Evolutionary conservation across 2,329 filamentous ascomycete species (phyloP), one percentile per base, ranked within the genome.

Genomic region (Hypoxylon sp.): DNA sequence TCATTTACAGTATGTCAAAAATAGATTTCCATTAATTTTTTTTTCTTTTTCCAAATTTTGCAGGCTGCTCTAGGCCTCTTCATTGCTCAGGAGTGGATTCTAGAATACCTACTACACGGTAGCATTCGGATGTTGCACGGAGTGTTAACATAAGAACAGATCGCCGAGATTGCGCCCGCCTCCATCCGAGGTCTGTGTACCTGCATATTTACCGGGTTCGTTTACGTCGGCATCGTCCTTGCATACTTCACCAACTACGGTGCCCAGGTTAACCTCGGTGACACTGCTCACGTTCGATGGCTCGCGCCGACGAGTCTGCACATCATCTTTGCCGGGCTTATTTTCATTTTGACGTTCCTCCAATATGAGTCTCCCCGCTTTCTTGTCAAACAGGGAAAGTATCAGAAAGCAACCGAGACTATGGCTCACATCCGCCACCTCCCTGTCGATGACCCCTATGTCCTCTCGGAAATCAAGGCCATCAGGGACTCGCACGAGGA

Each of bases 161-260:
- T 93, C 27, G 89, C 90, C 3, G 91, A 93, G 78, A 88, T 91
- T 39, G 86, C 90, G 0, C 90, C 91, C 0, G 87, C 88, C 1
- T 85, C 88, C 1, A 83, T 92, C 63, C 87, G 91, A 58, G 91
- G 92, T 69, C 85, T 94, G 21, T 93, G 90, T 74, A 92, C 91
- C 1, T 90, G 88, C 73, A 84, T 89, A 25, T 91, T 91, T 75
- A 87, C 88, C 0, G 89, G 88, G 0, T 84, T 90, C 52, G 91
- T 94, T 21, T 94, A 94, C 74, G 78, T 92, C 56, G 92, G 91
- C 23, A 92, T 94, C 66, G 90, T 94, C 72, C 82, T 94, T 14
- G 91, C 90, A 7, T 95, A 94, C 79, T 94, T 93, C 73, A 87
- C 90, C 63, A 91, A 89, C 76, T 91, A 89, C 74, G 88, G 88